Evolutionary conservation across 1,284 basidiomycete species (phyloP), one percentile per base, ranked within the genome.

Genomic region (Rhodotorula sp.): DNA sequence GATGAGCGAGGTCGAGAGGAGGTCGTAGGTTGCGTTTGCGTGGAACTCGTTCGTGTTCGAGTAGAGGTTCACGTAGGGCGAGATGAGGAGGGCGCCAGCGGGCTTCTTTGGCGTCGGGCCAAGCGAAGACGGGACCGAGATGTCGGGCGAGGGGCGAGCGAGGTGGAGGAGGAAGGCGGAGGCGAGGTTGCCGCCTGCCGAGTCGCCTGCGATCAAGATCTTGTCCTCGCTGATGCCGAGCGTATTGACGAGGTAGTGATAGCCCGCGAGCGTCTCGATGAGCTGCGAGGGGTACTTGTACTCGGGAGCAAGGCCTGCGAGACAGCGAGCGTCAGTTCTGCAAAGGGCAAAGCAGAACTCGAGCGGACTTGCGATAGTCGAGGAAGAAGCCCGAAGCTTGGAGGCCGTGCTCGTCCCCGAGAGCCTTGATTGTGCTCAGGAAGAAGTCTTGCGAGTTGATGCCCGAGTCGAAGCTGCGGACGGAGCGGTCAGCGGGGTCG

Each of bases 161-260:
- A 72, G 67, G 52, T 72, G 70, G 6, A 72, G 64, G 3, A 72
- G 55, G 58, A 69, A 62, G n/a, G 61, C 59, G 20, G 69, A 40
- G 9, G 59, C 86, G 4, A 89, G 81, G 76, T 89, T 89, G 1
- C 87, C 89, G 2, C 89, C 69, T 0, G 88, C 88, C 53, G 85
- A 87, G 76, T 90, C 89, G 28, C 88, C 89, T 4, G 85, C 83
- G 37, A 91, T 76, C 31, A 88, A 77, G 61, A 90, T 85, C 76
- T 88, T 87, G 71, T 82, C 81, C 26, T 85, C 82, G 3, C 79
- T 78, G 68, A 86, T 83, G 0, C 82, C 81, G 9, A 84, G 71
- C 1, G 76, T 79, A 53, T 82, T 73, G 48, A 88, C 82, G 13
- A 89, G 83, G 76, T 88, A 87, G 62, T 83, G 80, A 77, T 88